These are phyloP conservation scores for Ophioceras dolichostomum DNA, from an alignment of 2,329 filamentous ascomycete genomes.

Conservation along the genomic window DNA sequence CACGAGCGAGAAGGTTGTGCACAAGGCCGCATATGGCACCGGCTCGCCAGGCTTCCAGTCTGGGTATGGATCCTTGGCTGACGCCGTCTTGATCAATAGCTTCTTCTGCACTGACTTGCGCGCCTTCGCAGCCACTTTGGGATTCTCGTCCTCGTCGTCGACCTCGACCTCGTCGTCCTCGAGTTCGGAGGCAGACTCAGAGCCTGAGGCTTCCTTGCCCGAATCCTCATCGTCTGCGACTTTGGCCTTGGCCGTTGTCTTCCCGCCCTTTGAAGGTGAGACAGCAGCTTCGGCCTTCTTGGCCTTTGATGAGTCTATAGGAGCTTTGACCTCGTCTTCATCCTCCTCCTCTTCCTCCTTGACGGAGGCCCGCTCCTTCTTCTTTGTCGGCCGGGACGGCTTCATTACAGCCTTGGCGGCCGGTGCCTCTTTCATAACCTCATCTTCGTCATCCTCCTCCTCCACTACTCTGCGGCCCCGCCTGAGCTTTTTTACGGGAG, in stretches of 20 bases:
- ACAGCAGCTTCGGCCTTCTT: conserved; percentile 24
- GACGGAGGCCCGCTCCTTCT: conserved; percentile 4
- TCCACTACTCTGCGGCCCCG: conserved; percentile 33
- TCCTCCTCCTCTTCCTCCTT: conserved; percentile 11
- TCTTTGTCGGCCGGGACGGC: too few relatives aligned
- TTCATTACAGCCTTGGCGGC: conserved; percentile 5
- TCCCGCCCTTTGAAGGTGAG: too few relatives aligned
- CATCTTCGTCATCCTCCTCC: conserved; percentile 40
- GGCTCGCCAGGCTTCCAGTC: conserved; percentile 86
- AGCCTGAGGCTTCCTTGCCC: conserved; percentile 27
- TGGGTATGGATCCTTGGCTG: conserved; percentile 71
- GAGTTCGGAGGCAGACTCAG: conserved; percentile 33
- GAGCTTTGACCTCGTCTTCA: conserved; percentile 11
- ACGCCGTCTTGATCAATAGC: conserved; percentile 60
- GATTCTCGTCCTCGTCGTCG: conserved; percentile 50
- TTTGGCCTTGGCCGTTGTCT: conserved; percentile 11
- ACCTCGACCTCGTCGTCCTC: conserved; percentile 39
- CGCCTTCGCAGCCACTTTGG: conserved; percentile 60
- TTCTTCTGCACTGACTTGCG: conserved; percentile 74
- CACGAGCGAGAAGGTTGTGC: conserved; percentile 85
- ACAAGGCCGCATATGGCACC: conserved; percentile 89
- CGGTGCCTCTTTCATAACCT: conserved; percentile 22
- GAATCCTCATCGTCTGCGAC: conserved; percentile 35
- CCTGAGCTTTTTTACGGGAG: conserved; percentile 45
- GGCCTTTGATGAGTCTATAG: too few relatives aligned